These are phyloP conservation scores for Lyophyllum semitale DNA, from an alignment of 768 basidiomycete genomes.

Conservation along the genomic window DNA sequence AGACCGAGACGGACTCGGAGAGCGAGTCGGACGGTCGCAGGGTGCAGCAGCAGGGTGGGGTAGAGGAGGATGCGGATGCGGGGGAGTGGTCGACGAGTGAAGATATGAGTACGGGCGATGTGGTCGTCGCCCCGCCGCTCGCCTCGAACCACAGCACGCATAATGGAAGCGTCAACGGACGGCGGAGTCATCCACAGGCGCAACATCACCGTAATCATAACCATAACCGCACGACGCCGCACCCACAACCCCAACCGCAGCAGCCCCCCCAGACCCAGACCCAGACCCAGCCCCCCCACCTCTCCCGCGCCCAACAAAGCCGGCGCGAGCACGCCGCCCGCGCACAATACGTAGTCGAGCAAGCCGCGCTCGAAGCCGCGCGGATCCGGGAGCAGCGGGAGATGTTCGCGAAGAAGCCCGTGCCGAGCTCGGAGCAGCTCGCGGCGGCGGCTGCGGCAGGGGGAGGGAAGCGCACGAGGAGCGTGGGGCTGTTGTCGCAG, in stretches of 20 bases:
- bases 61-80: constrained; percentile 26
- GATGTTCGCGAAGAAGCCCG: constrained; percentile 72
- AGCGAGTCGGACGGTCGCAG: constrained; percentile 15
- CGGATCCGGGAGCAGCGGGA: constrained; percentile 72
- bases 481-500: constrained; percentile 61
- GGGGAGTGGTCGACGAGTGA: constrained; percentile 68
- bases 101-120: constrained; percentile 44
- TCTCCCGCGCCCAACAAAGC: constrained; percentile 22
- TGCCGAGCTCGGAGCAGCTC: constrained; percentile 61
- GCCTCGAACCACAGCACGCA: no score
- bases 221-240: constrained; percentile 1
- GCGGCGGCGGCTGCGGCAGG: no score
- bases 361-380: constrained; percentile 64
- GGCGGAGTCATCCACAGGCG: constrained; percentile 4
- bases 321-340: constrained; percentile 23
- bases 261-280: constrained; percentile 25
- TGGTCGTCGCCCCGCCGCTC: constrained; percentile 17
- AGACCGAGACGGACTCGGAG: constrained; percentile 44
- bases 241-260: no score
- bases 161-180: no score
- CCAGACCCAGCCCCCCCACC: constrained; percentile 23
- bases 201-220: constrained; percentile 10
- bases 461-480: constrained; percentile 33
- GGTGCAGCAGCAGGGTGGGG: no score
- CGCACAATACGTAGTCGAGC: constrained; percentile 31